phyloP scores from a whole-genome alignment of 108 stramenopile genomes.

The Nitzschia sp. region DNA sequence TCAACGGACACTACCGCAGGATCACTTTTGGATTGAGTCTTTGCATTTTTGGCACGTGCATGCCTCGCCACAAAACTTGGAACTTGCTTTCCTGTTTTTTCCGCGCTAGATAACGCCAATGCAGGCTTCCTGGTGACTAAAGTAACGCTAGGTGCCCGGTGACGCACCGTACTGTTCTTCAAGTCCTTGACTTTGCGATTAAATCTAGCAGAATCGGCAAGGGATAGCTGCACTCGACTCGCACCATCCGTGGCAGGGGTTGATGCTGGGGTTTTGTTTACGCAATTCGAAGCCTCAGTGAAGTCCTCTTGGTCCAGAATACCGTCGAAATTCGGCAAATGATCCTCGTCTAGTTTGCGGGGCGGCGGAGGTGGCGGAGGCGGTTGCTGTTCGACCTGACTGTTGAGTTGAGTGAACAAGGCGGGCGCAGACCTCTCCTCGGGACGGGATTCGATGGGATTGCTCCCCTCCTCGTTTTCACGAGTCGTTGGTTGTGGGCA shows the following conservation, averaged over 20 bases:
- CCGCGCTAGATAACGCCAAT: too few relatives aligned
- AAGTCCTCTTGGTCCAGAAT: too few relatives aligned
- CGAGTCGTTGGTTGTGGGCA: too few relatives aligned
- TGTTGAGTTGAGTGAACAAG: background rate
- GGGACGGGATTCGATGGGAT: too few relatives aligned
- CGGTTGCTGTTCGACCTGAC: background rate
- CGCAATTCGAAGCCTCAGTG: too few relatives aligned
- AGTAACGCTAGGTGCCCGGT: background rate
- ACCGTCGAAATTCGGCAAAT: too few relatives aligned
- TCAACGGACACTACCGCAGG: background rate
- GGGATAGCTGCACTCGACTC: too few relatives aligned
- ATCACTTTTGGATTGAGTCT: background rate
- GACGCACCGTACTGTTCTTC: background rate
- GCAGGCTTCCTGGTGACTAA: background rate
- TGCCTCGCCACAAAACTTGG: slow-evolving; percentile 19
- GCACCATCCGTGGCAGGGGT: too few relatives aligned
- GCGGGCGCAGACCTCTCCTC: too few relatives aligned
- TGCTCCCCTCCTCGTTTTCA: too few relatives aligned
- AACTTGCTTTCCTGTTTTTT: background rate
- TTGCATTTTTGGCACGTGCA: slow-evolving; percentile 1
- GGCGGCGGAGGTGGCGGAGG: slow-evolving; percentile 5
- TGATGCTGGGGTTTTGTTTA: too few relatives aligned
- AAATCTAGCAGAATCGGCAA: background rate
- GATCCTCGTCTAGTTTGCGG: background rate
- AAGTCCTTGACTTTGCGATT: background rate